Evolutionary conservation across 495 filamentous ascomycete species (phyloP).

Genomic region (Aspergillus biplanus): DNA sequence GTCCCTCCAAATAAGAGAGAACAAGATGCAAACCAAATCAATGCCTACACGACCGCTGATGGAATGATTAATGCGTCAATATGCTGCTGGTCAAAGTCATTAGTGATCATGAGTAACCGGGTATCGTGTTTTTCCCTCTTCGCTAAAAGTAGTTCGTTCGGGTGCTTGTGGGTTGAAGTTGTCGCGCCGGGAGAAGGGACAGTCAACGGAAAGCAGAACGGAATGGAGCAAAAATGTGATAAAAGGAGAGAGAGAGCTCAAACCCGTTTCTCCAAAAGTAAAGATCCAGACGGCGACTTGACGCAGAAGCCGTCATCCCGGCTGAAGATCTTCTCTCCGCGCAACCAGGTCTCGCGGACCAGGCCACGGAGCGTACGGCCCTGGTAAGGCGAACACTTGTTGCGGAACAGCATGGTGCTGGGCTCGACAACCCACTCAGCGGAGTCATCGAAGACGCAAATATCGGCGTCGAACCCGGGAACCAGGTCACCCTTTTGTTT

Average conservation of each 20-base stretch:
- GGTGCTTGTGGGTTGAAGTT: conserved; percentile 2
- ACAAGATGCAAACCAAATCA: conserved; percentile 13
- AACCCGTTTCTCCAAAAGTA: conserved; percentile 64
- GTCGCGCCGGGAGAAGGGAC: background rate
- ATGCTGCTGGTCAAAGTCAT: conserved; percentile 21
- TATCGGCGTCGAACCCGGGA: conserved; percentile 87
- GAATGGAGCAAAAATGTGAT: conserved; percentile 17
- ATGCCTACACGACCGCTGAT: conserved; percentile 22
- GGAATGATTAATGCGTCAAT: conserved; percentile 20
- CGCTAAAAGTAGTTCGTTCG: background rate
- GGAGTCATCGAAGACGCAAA: conserved; percentile 88
- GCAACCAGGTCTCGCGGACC: conserved; percentile 88
- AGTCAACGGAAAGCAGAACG: background rate
- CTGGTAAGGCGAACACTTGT: conserved; percentile 94
- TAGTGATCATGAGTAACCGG: conserved; percentile 22
- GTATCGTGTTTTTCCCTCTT: conserved; percentile 19
- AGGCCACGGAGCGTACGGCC: conserved; percentile 77
- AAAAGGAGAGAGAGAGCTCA: conserved; percentile 24
- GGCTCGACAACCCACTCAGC: conserved; percentile 72
- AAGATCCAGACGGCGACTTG: conserved; percentile 59
- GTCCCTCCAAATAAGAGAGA: conserved; percentile 9
- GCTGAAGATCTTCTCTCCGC: conserved; percentile 76
- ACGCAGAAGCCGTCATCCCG: conserved; percentile 62
- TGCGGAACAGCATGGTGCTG: conserved; percentile 85
- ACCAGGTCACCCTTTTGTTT: conserved; percentile 80